Evolutionary conservation across 768 basidiomycete species (phyloP), one percentile per base, ranked within the genome.

Genomic region (Collybiopsis luxurians): DNA sequence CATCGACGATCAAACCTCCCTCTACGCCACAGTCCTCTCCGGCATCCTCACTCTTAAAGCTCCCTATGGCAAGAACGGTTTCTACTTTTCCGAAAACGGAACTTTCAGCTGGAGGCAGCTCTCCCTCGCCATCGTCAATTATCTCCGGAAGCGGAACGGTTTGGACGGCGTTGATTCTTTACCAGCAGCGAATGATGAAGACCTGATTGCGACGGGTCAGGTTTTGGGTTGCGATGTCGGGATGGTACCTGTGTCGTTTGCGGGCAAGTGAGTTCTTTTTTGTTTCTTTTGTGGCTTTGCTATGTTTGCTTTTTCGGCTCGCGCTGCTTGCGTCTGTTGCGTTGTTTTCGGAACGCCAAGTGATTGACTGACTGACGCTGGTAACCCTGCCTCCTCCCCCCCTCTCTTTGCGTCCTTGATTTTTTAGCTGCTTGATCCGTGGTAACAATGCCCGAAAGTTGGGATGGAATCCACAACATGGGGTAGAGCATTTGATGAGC

Each of bases 71-170:
- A 45, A 53, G 31, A 27, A 59, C 13, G 59, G 59, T 7, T 56
- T 48, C 21, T 59, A 59, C 26, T 59, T 59, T 31, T 55, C 54
- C n/a, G 59, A 59, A 52, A 59, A 59, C 36, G 59, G 59, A 9
- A 45, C 39, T 10, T 59, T 59, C 49, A 52, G 59, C 24, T 59
- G 59, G 59, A 56, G 53, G 49, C 28, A 23, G 5, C 48, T 59
- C n/a, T 59, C 49, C 24, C 47, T 46, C 27, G 59, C 42, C n/a
- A 51, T 59, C 24, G 26, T 53, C 11, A 45, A 53, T 36, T 31
- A 45, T 3, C 28, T 59, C 9, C 19, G 39, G 19, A 51, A 45
- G 19, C 42, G 49, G 34, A 49, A 49, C n/a, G 26, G 38, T 11
- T 7, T 55, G 5, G 53, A 47, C 6, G 48, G 5, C 21, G 13